Percentiles rank a stretch among this genome's conserved stretches.
Conservation (phyloP, 768 basidiomycete species). For the Suillus luteus region DNA sequence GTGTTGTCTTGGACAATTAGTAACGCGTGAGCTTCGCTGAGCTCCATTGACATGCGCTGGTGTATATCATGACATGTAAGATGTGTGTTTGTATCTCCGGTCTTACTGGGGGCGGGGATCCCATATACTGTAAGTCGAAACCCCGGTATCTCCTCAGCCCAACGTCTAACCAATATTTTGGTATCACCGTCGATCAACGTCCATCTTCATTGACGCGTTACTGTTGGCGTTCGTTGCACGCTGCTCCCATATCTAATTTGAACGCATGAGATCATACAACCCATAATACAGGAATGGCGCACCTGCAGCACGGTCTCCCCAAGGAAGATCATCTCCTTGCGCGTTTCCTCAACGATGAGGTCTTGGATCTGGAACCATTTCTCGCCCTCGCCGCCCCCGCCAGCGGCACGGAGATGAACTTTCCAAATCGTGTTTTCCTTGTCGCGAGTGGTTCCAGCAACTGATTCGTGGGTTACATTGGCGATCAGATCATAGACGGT, state of each 20-base stretch:
- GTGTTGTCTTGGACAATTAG: conserved; percentile 2
- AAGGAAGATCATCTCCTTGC: conserved; percentile 96
- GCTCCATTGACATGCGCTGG: conserved; percentile 9
- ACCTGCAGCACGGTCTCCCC: conserved; percentile 98
- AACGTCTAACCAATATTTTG: conserved; percentile 6
- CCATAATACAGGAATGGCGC: conserved; percentile 15
- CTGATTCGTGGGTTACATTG: conserved; percentile 93
- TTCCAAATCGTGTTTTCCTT: conserved; percentile 94
- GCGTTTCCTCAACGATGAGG: conserved; percentile 92
- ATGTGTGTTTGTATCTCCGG: conserved; percentile 12
- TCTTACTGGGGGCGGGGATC: conserved; percentile 3
- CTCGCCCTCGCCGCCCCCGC: conserved; percentile 79
- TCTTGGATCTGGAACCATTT: conserved; percentile 98
- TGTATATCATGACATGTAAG: conserved; percentile 4
- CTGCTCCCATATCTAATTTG: conserved; percentile 63
- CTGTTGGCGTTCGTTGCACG: conserved; percentile 33
- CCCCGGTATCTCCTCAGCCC: conserved; percentile 32
- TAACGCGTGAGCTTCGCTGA: conserved; percentile 9
- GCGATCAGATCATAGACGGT: conserved; percentile 92
- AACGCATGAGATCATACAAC: conserved; percentile 17
- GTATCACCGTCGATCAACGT: conserved; percentile 33
- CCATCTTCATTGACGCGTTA: conserved; percentile 29
- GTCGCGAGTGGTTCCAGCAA: conserved; percentile 92
- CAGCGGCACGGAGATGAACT: conserved; percentile 76
- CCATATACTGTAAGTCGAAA: conserved; percentile 13